Percentiles rank a stretch among this genome's conserved stretches.
Conservation (phyloP, 2,329 filamentous ascomycete genomes). For the Penicillium crustosum region DNA sequence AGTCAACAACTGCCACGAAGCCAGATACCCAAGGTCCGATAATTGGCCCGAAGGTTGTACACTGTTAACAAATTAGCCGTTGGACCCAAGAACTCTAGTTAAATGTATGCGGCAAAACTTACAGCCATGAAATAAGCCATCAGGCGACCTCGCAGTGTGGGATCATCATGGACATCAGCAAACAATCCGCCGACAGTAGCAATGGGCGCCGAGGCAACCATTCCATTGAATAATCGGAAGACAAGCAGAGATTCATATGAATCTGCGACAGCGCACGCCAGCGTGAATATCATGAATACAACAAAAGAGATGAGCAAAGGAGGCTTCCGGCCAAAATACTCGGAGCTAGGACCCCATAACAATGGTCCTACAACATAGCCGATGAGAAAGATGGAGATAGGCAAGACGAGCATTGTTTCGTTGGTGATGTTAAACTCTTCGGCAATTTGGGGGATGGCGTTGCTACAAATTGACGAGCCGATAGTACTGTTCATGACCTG, state of each 20-base stretch:
- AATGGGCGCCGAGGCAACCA: conserved; percentile 47
- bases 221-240: conserved; percentile 49
- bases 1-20: conserved; percentile 44
- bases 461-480: conserved; percentile 42
- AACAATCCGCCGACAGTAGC: conserved; percentile 48
- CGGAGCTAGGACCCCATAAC: conserved; percentile 46
- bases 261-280: conserved; percentile 46
- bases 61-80: conserved; percentile 18
- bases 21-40: conserved; percentile 49
- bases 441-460: conserved; percentile 40
- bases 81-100: background rate
- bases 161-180: conserved; percentile 50
- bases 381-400: conserved; percentile 43
- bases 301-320: conserved; percentile 54
- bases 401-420: conserved; percentile 37
- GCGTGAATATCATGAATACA: conserved; percentile 44
- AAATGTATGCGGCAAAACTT: conserved; percentile 12
- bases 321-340: conserved; percentile 43
- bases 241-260: conserved; percentile 44
- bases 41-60: conserved; percentile 44
- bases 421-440: conserved; percentile 37
- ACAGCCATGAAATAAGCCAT: conserved; percentile 48
- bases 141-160: conserved; percentile 42
- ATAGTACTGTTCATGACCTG: conserved; percentile 45
- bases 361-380: conserved; percentile 47